Evolutionary conservation across 2,329 filamentous ascomycete species (phyloP), one percentile per base, ranked within the genome.

Genomic region (Aureobasidium sp.): DNA sequence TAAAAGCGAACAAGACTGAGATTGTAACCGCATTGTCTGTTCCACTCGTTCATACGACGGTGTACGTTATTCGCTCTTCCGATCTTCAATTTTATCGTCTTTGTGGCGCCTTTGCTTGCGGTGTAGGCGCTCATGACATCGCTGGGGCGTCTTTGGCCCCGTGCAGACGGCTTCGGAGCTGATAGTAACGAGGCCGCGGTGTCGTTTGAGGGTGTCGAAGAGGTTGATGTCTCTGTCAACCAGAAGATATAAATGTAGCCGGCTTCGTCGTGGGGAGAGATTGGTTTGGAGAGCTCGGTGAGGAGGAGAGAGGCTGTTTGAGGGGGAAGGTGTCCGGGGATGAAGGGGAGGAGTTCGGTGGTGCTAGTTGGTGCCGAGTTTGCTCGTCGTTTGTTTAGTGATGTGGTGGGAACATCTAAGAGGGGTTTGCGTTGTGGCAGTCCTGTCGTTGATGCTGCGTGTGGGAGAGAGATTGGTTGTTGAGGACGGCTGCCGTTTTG

Each of bases 231-330:
- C 36, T 91, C 86, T 1, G 91, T 97, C 27, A 97, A 81, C 91
- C 93, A 97, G 80, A 97, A 99, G 74, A 99, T 96, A 81, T 99
- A 99, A 67, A 99, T 97, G 76, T 94, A 99, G 41, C 94, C 94
- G 13, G 88, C 79, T 67, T 95, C 90, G 66, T 94, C 90, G 59
- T 81, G 78, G 27, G 84, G 78, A 0, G 90, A 91, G 49, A 92
- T 83, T 1, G 80, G 91, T 78, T 82, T 94, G 71, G 75, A 84
- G 10, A 97, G 80, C 73, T 97, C 92, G 2, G 87, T 79, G 63
- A 93, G 81, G 3, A 97, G 80, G 5, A 80, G 76, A 0, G 90
- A 87, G 0, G 89, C 79, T 0, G 85, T 88, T 67, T 87, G 78
- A 1, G 89, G 85, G 2, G 86, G 81, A 5, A 90, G 78, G 2